A percentile compares a stretch with the other conserved stretches of the same genome.
phyloP scores from a whole-genome alignment of 257 asterid genomes.

The Osmanthus fragrans region DNA sequence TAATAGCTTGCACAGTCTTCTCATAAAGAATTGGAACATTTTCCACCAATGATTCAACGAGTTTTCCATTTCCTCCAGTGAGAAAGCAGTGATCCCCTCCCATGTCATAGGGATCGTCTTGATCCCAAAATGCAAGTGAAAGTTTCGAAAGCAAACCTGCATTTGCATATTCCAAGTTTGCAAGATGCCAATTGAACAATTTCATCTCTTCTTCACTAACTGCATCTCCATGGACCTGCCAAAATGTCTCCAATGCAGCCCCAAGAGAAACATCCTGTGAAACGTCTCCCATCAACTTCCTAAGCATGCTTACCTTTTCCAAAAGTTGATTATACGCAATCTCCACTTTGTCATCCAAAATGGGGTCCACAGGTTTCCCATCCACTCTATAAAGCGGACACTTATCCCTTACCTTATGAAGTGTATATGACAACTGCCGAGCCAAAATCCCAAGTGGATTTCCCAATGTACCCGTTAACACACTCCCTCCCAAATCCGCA shows the following conservation, averaged over 20 bases:
- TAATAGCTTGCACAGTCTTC: constrained; percentile 72
- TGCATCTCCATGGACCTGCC: constrained; percentile 47
- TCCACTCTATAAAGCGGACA: constrained; percentile 73
- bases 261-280: constrained; percentile 95
- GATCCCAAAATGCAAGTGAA: constrained; percentile 99
- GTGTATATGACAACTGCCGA: constrained; percentile 69
- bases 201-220: constrained; percentile 65
- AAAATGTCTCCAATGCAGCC: constrained; percentile 87
- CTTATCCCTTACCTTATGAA: constrained; percentile 89
- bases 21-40: constrained; percentile 76
- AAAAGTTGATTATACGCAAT: constrained; percentile 62
- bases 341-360: constrained; percentile 71
- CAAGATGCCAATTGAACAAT: constrained; percentile 92
- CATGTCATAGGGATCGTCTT: constrained; percentile 99
- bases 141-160: constrained; percentile 85
- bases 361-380: constrained; percentile 66
- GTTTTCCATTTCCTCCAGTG: constrained; percentile 88
- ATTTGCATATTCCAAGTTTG: constrained; percentile 92
- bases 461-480: constrained; percentile 86
- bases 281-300: constrained; percentile 85
- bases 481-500: constrained; percentile 96
- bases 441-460: constrained; percentile 95
- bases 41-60: constrained; percentile 78
- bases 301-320: constrained; percentile 61
- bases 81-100: constrained; percentile 98